Percentiles rank a stretch among this genome's conserved stretches.
Evolutionary conservation across 192 early-diverging fungal genomes (phyloP).

Genomic region (Dimargaris verticillata): DNA sequence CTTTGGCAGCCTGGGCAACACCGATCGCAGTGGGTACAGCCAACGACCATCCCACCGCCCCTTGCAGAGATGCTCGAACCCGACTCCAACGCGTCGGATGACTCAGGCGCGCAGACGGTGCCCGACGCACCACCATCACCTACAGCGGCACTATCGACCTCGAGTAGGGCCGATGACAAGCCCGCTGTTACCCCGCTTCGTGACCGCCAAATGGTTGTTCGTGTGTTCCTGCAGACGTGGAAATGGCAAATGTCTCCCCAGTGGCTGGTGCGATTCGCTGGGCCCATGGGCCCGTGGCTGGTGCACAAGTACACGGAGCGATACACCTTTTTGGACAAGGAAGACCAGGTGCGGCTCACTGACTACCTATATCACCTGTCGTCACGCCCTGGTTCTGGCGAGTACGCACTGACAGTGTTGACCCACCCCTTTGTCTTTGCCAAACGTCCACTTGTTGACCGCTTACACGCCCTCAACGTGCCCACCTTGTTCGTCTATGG

Average conservation of each 20-base stretch:
- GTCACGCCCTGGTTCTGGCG: constrained; percentile 59
- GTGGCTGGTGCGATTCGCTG: constrained; percentile 52
- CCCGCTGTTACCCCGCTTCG: constrained; percentile 11
- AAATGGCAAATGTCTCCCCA: constrained; percentile 64
- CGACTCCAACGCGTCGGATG: neutral
- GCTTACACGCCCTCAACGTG: constrained; percentile 42
- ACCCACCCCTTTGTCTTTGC: constrained; percentile 72
- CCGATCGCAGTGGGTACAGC: constrained; percentile 12
- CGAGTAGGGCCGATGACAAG: no score
- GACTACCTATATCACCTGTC: constrained; percentile 74
- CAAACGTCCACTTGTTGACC: constrained; percentile 49
- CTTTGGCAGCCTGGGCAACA: constrained; percentile 16
- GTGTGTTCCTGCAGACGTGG: constrained; percentile 41
- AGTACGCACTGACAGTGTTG: constrained; percentile 60
- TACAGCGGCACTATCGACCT: constrained; percentile 14
- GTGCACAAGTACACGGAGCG: constrained; percentile 34
- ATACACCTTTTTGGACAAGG: constrained; percentile 47
- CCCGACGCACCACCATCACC: constrained; percentile 4
- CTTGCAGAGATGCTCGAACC: constrained; percentile 6
- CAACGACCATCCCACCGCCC: constrained; percentile 10
- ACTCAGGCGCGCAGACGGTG: constrained; percentile 1
- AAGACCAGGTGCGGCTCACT: constrained; percentile 47
- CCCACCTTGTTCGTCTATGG: constrained; percentile 69
- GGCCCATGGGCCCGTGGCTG: constrained; percentile 56
- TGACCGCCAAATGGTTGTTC: constrained; percentile 16